These are phyloP conservation scores for Fraxinus sp. DNA, from an alignment of 305 asterid species.

Conservation along the genomic window DNA sequence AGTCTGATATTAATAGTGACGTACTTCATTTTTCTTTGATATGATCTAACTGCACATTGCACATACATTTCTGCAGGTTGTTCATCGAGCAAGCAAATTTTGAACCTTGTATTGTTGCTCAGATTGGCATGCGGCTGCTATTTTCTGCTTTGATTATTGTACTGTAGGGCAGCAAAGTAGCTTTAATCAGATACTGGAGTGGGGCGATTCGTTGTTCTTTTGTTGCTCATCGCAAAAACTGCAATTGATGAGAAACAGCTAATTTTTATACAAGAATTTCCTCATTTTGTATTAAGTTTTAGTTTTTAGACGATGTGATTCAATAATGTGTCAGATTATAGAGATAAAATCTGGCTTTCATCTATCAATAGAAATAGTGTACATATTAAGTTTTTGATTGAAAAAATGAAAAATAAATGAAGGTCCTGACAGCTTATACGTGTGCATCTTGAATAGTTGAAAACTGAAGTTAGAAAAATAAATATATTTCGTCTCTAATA, in stretches of 20 bases:
- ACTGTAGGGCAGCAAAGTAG: background rate
- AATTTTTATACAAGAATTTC: too few relatives aligned
- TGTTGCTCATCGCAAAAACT: background rate
- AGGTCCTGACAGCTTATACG: background rate
- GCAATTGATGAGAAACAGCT: constrained; percentile 10
- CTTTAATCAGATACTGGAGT: background rate
- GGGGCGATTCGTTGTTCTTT: constrained; percentile 5
- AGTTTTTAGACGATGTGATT: background rate
- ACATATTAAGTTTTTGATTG: too few relatives aligned
- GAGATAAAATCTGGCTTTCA: background rate
- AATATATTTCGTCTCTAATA: background rate
- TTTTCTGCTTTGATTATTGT: constrained; percentile 23
- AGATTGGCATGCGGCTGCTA: constrained; percentile 33
- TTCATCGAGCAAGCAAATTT: constrained; percentile 32
- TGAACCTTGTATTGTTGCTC: constrained; percentile 26
- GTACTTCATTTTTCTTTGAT: background rate
- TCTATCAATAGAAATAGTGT: too few relatives aligned
- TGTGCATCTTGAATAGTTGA: background rate
- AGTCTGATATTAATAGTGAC: background rate
- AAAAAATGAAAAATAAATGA: too few relatives aligned
- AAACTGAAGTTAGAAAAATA: background rate
- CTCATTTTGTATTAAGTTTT: too few relatives aligned
- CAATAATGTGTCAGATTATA: background rate
- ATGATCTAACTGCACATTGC: background rate
- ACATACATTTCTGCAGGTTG: constrained; percentile 32